Conservation (phyloP, 1,139 yeast species). For the Sugiyamaella xylanicola region DNA sequence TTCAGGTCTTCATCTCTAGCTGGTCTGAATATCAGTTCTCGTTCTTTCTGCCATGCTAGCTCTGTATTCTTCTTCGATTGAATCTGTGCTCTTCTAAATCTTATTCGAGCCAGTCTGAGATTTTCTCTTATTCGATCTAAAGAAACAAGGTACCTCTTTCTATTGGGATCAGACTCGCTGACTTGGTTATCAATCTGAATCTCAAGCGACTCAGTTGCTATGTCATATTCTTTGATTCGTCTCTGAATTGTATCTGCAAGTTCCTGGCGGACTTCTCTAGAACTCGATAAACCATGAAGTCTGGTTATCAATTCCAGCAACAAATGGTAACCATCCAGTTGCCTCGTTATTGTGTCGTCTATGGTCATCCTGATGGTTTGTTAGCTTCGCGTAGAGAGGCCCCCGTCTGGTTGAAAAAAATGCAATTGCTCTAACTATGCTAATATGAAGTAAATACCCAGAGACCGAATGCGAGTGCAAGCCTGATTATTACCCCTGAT, state of each 20-base stretch:
- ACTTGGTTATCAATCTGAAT: conserved; percentile 28
- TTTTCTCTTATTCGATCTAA: conserved; percentile 36
- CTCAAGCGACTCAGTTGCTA: conserved; percentile 31
- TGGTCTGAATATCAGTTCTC: conserved; percentile 34
- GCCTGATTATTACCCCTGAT: not conserved
- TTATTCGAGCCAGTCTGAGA: conserved; percentile 29
- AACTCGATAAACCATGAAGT: conserved; percentile 28
- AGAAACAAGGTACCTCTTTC: conserved; percentile 26
- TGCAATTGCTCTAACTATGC: not conserved
- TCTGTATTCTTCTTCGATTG: conserved; percentile 34
- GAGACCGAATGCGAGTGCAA: not conserved
- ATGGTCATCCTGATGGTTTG: conserved; percentile 14
- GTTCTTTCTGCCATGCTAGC: conserved; percentile 31
- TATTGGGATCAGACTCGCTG: conserved; percentile 18
- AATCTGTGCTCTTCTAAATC: conserved; percentile 39
- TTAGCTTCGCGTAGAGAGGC: not conserved
- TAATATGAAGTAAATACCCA: not conserved
- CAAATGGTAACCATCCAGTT: conserved; percentile 29
- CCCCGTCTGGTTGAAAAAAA: not conserved
- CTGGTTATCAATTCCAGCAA: conserved; percentile 32
- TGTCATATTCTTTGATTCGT: conserved; percentile 36
- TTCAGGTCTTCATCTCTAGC: conserved; percentile 15
- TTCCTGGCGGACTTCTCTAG: conserved; percentile 33
- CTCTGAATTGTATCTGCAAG: conserved; percentile 37
- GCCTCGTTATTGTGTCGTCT: conserved; percentile 23